A percentile compares a stretch with the other conserved stretches of the same genome.
Conservation (phyloP, 257 asterid species). For the Solanum pinnatisectum region DNA sequence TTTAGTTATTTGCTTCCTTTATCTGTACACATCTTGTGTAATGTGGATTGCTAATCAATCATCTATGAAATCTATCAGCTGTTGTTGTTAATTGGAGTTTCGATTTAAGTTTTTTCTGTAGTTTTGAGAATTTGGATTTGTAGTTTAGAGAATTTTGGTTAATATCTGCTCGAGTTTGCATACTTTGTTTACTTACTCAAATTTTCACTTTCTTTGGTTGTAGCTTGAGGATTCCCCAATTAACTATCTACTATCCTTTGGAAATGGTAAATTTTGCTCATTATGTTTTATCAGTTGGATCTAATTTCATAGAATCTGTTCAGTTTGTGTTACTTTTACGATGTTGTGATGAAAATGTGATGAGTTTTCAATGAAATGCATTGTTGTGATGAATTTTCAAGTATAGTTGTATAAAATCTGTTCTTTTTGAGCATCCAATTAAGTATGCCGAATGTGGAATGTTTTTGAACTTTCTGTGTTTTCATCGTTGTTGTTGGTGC, state of each 20-base stretch:
- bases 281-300: not conserved
- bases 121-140: not conserved
- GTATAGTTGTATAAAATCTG: not conserved
- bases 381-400: not conserved
- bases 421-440: not conserved
- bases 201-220: not conserved
- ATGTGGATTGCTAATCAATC: not conserved
- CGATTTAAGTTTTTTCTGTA: rapidly evolving
- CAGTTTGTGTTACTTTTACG: too few species aligned
- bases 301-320: not conserved
- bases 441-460: not conserved
- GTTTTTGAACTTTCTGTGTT: not conserved
- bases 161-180: not conserved
- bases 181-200: not conserved
- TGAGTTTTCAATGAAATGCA: too few species aligned
- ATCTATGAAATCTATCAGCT: not conserved
- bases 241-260: not conserved
- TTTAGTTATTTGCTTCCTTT: not conserved
- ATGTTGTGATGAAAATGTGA: too few species aligned
- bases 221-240: not conserved
- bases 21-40: not conserved
- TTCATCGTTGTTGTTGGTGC: not conserved
- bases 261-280: not conserved
- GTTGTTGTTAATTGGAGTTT: not conserved
- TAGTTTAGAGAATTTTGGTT: not conserved